Conservation (phyloP, 2,329 filamentous ascomycete genomes). For the Fusarium sp. region DNA sequence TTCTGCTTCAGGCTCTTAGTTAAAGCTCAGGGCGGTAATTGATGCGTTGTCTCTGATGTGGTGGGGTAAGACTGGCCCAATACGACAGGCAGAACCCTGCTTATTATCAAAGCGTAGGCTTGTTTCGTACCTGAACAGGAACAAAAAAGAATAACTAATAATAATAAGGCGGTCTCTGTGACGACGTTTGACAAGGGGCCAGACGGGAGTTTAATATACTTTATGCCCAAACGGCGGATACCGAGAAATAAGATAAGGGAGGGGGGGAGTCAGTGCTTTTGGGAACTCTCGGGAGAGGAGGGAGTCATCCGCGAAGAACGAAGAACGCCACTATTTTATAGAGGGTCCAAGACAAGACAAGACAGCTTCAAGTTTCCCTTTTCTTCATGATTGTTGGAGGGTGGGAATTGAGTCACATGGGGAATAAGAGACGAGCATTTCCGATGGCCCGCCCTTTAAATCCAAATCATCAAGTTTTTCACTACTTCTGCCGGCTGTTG, state of each 20-base stretch:
- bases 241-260: slow-evolving; percentile 6
- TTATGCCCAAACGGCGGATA: slow-evolving; percentile 32
- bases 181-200: background rate
- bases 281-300: background rate
- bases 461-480: background rate
- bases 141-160: slow-evolving; percentile 2
- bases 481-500: background rate
- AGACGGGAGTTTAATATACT: background rate
- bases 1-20: background rate
- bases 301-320: slow-evolving; percentile 31
- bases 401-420: slow-evolving; percentile 38
- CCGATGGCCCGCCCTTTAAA: background rate
- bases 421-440: slow-evolving; percentile 9
- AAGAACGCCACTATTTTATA: slow-evolving; percentile 22
- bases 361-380: slow-evolving; percentile 10
- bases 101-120: slow-evolving; percentile 24
- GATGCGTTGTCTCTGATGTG: slow-evolving; percentile 46
- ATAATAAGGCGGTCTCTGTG: background rate
- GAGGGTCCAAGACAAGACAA: slow-evolving; percentile 8
- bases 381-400: background rate
- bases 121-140: background rate
- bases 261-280: background rate
- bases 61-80: slow-evolving; percentile 39
- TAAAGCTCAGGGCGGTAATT: slow-evolving; percentile 27
- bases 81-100: slow-evolving; percentile 38